These are phyloP conservation scores for Agaricales sp. DNA, from an alignment of 1,284 basidiomycete genomes.

Conservation along the genomic window DNA sequence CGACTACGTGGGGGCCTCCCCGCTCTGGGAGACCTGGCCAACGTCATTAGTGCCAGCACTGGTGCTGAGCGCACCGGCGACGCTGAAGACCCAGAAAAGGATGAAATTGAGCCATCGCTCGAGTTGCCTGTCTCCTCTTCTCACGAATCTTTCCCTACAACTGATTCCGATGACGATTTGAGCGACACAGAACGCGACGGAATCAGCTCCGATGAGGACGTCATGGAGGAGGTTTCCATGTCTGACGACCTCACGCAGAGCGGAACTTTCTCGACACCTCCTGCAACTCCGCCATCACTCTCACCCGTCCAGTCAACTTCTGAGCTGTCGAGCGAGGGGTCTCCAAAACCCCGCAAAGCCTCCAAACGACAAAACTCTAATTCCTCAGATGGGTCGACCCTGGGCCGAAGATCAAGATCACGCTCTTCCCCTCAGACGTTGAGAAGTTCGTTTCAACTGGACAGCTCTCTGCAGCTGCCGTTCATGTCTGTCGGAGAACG, in stretches of 20 bases:
- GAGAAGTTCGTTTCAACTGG: neutral
- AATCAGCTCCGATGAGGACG: conserved; percentile 61
- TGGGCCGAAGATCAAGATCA: neutral
- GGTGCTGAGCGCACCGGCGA: conserved; percentile 46
- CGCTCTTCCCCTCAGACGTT: neutral
- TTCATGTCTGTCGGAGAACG: conserved; percentile 57
- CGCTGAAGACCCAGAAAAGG: conserved; percentile 42
- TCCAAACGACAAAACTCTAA: neutral
- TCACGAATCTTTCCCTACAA: conserved; percentile 38
- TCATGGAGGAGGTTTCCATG: conserved; percentile 72
- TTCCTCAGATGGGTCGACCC: neutral
- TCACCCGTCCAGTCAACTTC: conserved; percentile 8
- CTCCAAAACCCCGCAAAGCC: neutral
- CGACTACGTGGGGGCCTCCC: conserved; percentile 74
- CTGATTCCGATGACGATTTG: conserved; percentile 73
- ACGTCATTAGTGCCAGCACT: conserved; percentile 58
- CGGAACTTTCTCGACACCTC: conserved; percentile 18
- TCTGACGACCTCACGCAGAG: conserved; percentile 38
- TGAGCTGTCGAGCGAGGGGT: neutral
- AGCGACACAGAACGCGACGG: conserved; percentile 54
- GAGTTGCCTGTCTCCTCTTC: conserved; percentile 67
- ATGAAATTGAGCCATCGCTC: conserved; percentile 54
- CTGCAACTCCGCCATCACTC: conserved; percentile 13
- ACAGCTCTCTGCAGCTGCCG: conserved; percentile 8
- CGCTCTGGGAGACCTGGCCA: conserved; percentile 74